These are phyloP conservation scores for Blastobotrys buckinghamii DNA, from an alignment of 1,139 yeast genomes.

Conservation along the genomic window DNA sequence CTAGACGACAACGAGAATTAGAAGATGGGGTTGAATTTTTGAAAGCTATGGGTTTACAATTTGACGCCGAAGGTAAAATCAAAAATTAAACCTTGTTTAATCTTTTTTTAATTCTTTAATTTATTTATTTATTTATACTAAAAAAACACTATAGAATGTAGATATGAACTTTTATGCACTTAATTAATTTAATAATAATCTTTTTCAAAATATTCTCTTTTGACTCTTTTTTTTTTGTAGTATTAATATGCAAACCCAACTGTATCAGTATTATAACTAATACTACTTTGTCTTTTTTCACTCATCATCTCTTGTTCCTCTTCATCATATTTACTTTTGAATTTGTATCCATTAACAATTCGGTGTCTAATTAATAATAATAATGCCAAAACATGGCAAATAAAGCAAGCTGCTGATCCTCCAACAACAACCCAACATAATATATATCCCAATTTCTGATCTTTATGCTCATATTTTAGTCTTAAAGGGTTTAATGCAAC, in stretches of 20 bases:
- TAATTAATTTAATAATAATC: not conserved
- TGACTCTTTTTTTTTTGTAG: too few relatives aligned
- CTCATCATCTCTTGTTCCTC: not conserved
- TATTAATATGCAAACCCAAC: not conserved
- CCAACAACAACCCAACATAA: constrained; percentile 1
- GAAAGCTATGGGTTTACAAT: constrained; percentile 37
- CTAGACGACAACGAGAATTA: constrained; percentile 51
- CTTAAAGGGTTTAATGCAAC: not conserved
- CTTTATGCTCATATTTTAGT: not conserved
- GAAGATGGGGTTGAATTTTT: constrained; percentile 33
- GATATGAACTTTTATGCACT: not conserved
- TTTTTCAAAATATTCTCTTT: too few relatives aligned
- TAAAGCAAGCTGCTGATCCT: not conserved
- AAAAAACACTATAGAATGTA: too few relatives aligned
- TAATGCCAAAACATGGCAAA: not conserved
- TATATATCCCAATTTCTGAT: not conserved
- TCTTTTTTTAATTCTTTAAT: too few relatives aligned
- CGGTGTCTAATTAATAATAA: not conserved
- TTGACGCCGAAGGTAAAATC: not conserved
- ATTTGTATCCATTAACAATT: not conserved
- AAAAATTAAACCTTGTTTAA: too few relatives aligned
- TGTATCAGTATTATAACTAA: not conserved
- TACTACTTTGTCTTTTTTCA: not conserved
- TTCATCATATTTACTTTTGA: not conserved
- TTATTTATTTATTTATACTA: too few relatives aligned